These are phyloP conservation scores for Plasmopara halstedii DNA, from an alignment of 352 stramenopile genomes.

Conservation along the genomic window DNA sequence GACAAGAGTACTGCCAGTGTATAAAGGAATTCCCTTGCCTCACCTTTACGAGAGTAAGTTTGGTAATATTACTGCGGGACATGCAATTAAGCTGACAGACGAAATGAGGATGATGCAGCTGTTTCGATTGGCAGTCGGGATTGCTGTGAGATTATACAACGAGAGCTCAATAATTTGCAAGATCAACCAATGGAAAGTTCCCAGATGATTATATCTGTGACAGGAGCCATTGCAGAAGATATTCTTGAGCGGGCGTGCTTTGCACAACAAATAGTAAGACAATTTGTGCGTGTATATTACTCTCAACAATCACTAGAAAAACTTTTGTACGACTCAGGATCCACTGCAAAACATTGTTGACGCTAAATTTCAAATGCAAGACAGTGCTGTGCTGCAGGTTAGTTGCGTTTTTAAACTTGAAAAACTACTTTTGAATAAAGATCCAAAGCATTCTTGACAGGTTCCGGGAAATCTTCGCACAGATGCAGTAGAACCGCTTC, in stretches of 20 bases:
- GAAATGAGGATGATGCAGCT: conserved; percentile 14
- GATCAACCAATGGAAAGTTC: conserved; percentile 21
- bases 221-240: conserved; percentile 35
- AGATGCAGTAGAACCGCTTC: conserved; percentile 36
- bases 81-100: background rate
- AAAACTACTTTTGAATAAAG: background rate
- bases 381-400: conserved; percentile 33
- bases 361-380: conserved; percentile 36
- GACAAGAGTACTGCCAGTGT: conserved; percentile 67
- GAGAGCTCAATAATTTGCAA: conserved; percentile 17
- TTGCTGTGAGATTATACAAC: conserved; percentile 35
- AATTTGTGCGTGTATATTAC: background rate
- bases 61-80: background rate
- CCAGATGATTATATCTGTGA: conserved; percentile 5
- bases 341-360: conserved; percentile 29
- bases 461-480: conserved; percentile 33
- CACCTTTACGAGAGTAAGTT: conserved; percentile 54
- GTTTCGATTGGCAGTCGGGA: conserved; percentile 32
- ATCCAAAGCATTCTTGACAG: conserved; percentile 10
- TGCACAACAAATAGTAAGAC: conserved; percentile 37
- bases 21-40: conserved; percentile 72
- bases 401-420: background rate
- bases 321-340: conserved; percentile 14
- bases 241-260: conserved; percentile 75
- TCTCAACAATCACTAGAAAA: background rate